These are phyloP conservation scores for Tephrocybe rancida DNA, from an alignment of 768 basidiomycete genomes.

Conservation along the genomic window DNA sequence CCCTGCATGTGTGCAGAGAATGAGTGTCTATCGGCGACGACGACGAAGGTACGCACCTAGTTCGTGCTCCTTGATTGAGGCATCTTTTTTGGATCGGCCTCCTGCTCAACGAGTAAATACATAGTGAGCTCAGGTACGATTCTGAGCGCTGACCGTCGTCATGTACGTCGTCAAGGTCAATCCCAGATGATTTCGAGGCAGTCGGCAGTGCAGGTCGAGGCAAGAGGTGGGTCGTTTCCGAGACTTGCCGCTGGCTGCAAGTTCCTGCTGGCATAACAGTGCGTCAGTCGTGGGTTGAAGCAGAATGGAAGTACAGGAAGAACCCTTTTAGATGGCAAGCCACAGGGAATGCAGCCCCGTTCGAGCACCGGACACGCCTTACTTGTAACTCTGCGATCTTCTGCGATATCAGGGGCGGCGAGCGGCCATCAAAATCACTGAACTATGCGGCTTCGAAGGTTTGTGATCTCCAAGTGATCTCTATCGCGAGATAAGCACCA, in stretches of 20 bases:
- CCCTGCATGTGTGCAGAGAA: constrained; percentile 26
- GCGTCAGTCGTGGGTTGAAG: neutral
- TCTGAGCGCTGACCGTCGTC: neutral
- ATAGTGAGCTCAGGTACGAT: neutral
- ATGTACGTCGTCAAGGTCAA: no score
- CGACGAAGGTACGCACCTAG: neutral
- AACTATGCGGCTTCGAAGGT: no score
- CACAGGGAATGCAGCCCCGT: constrained; percentile 3
- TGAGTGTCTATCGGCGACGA: neutral
- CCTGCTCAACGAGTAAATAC: neutral
- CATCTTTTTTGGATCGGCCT: neutral
- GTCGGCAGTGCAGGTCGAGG: neutral
- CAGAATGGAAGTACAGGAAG: neutral
- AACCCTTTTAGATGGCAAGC: neutral
- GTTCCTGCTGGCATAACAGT: neutral
- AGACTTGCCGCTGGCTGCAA: neutral
- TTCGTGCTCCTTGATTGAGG: neutral
- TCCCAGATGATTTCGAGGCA: neutral
- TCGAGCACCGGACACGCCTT: neutral
- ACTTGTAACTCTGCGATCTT: neutral
- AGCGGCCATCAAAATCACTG: no score
- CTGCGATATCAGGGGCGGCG: no score
- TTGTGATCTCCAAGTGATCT: no score
- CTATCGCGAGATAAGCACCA: no score
- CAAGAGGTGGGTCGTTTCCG: neutral